These are phyloP conservation scores for Cystofilobasidium bisporidii DNA, from an alignment of 768 basidiomycete species.

Conservation along the genomic window DNA sequence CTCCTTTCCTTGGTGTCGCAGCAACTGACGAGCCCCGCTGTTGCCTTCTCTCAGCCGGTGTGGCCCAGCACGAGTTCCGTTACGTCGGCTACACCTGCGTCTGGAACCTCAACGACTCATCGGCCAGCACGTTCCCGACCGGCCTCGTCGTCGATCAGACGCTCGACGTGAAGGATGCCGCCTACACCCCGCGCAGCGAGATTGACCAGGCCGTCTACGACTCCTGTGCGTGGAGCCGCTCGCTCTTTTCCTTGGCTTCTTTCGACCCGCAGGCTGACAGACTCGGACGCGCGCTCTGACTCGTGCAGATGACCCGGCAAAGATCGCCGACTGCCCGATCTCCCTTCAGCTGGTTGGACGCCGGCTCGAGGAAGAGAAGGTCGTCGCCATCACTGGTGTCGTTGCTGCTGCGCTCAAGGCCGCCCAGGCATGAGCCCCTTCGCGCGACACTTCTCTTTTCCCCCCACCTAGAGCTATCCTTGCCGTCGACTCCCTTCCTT, in stretches of 20 bases:
- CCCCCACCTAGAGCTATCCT: too few species aligned
- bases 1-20: not conserved
- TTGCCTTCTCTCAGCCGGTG: conserved; percentile 49
- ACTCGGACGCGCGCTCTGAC: conserved; percentile 39
- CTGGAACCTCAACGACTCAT: conserved; percentile 62
- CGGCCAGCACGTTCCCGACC: conserved; percentile 54
- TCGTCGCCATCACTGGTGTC: conserved; percentile 47
- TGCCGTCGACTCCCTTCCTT: too few species aligned
- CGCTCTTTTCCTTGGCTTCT: conserved; percentile 33
- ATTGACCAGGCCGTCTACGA: conserved; percentile 49
- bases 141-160: conserved; percentile 53
- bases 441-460: too few species aligned
- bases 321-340: conserved; percentile 53
- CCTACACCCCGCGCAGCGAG: conserved; percentile 43
- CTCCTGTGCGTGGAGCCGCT: conserved; percentile 51
- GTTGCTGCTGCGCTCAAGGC: conserved; percentile 37
- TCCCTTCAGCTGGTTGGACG: conserved; percentile 56
- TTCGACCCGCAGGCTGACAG: not conserved
- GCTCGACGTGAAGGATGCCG: conserved; percentile 49
- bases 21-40: conserved; percentile 42
- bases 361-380: conserved; percentile 10
- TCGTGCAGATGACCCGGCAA: conserved; percentile 51
- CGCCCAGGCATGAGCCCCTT: not conserved
- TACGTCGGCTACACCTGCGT: conserved; percentile 55
- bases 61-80: conserved; percentile 49